Evolutionary conservation across 352 stramenopile genomes (phyloP).

Genomic region (Phytopythium sindhum): DNA sequence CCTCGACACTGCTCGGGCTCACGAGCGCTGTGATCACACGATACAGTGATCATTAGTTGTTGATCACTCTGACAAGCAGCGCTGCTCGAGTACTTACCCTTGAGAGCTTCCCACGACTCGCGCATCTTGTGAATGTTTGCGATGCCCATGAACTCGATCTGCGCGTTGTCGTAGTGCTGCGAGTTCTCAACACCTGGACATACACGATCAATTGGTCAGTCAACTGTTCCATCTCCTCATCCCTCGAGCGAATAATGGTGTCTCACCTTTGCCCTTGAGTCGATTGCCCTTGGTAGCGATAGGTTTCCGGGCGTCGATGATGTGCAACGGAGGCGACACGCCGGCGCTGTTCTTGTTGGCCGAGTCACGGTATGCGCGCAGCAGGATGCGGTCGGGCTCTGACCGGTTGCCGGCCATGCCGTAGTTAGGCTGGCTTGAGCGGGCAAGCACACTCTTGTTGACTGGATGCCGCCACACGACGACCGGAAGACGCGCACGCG

Average conservation of each 20-base stretch:
- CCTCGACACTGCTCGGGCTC: slow-evolving; percentile 76
- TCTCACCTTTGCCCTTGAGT: slow-evolving; percentile 73
- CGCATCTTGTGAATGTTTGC: slow-evolving; percentile 99
- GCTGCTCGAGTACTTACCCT: slow-evolving; percentile 35
- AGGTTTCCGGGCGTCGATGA: slow-evolving; percentile 79
- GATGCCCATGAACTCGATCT: slow-evolving; percentile 97
- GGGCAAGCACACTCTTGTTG: slow-evolving; percentile 93
- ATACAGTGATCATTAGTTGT: slow-evolving; percentile 8
- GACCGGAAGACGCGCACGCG: slow-evolving; percentile 88
- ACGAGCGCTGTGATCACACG: slow-evolving; percentile 48
- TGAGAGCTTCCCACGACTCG: slow-evolving; percentile 89
- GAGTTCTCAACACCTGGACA: slow-evolving; percentile 93
- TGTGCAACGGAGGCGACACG: slow-evolving; percentile 72
- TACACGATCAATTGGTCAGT: slow-evolving; percentile 5
- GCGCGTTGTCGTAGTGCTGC: slow-evolving; percentile 94
- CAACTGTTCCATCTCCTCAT: background rate
- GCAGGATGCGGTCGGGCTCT: slow-evolving; percentile 88
- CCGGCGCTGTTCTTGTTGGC: slow-evolving; percentile 73
- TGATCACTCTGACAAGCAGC: too few relatives aligned
- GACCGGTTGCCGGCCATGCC: slow-evolving; percentile 94
- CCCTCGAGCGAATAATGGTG: background rate
- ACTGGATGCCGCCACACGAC: slow-evolving; percentile 91
- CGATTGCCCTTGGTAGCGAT: slow-evolving; percentile 83
- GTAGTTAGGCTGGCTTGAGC: slow-evolving; percentile 95
- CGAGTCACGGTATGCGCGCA: slow-evolving; percentile 84